Percentiles rank a stretch among this genome's conserved stretches.
Evolutionary conservation across 2,329 filamentous ascomycete genomes (phyloP).

Genomic region (Scolecobasidium constrictum): DNA sequence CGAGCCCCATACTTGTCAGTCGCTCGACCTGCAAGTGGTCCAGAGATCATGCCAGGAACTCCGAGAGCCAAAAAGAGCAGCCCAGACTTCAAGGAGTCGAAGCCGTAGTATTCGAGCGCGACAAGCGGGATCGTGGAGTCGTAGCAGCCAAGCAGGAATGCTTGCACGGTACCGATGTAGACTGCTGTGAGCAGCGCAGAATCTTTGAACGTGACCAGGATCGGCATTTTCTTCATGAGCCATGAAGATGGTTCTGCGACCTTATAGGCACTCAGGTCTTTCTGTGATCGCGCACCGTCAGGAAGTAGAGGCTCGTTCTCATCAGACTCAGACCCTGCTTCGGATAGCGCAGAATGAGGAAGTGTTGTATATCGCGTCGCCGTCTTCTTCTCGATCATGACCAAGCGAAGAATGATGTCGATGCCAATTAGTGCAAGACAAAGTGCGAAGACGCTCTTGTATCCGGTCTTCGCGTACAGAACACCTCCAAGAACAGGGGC

Average conservation of each 20-base stretch:
- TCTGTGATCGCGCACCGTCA: background rate
- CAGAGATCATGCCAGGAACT: constrained; percentile 31
- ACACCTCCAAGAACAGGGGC: constrained; percentile 50
- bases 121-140: constrained; percentile 38
- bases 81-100: constrained; percentile 31
- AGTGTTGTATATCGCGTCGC: constrained; percentile 31
- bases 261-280: constrained; percentile 23
- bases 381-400: constrained; percentile 53
- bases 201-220: constrained; percentile 31
- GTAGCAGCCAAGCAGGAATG: constrained; percentile 30
- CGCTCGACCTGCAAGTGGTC: constrained; percentile 36
- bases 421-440: constrained; percentile 42
- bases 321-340: background rate
- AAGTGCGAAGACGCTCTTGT: constrained; percentile 45
- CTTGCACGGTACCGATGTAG: constrained; percentile 32
- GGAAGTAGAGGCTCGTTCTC: constrained; percentile 19
- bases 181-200: constrained; percentile 22
- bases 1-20: constrained; percentile 37
- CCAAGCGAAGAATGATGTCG: constrained; percentile 49
- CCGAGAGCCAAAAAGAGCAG: constrained; percentile 37
- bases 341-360: constrained; percentile 10
- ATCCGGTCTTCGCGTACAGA: constrained; percentile 46
- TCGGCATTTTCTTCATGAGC: constrained; percentile 32
- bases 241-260: constrained; percentile 30
- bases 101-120: constrained; percentile 31